Conservation (phyloP, 164 flowering plant species). For the Pachysandra terminalis region DNA sequence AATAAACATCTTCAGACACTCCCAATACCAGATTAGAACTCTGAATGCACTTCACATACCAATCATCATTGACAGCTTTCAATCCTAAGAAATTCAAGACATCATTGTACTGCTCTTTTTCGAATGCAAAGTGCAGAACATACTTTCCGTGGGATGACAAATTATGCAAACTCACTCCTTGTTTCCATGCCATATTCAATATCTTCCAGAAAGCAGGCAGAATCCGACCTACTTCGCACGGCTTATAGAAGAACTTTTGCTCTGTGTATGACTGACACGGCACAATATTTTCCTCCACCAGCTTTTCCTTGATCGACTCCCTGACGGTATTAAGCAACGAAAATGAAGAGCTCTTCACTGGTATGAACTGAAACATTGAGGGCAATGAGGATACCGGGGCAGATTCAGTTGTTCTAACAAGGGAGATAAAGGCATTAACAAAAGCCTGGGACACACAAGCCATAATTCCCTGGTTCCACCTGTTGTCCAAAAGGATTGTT, state of each 20-base stretch:
- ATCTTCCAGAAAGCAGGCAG: conserved; percentile 43
- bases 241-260: no score
- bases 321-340: conserved; percentile 33
- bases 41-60: no score
- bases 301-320: conserved; percentile 32
- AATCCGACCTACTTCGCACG: conserved; percentile 46
- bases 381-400: no score
- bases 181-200: conserved; percentile 34
- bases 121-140: conserved; percentile 40
- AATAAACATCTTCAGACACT: conserved; percentile 14
- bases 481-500: conserved; percentile 39
- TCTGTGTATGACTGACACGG: no score
- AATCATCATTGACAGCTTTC: no score
- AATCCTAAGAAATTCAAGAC: no score
- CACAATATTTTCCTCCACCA: conserved; percentile 36
- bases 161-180: conserved; percentile 35
- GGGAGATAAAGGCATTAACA: conserved; percentile 48
- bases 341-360: conserved; percentile 33
- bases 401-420: no score
- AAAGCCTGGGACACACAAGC: conserved; percentile 50
- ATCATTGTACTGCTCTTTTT: conserved; percentile 20
- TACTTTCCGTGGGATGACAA: conserved; percentile 47
- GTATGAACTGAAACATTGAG: conserved; percentile 38
- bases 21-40: no score
- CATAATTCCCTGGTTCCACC: conserved; percentile 64